A percentile compares a stretch with the other conserved stretches of the same genome.
phyloP scores from a whole-genome alignment of 768 basidiomycete species.

The Suillus plorans region DNA sequence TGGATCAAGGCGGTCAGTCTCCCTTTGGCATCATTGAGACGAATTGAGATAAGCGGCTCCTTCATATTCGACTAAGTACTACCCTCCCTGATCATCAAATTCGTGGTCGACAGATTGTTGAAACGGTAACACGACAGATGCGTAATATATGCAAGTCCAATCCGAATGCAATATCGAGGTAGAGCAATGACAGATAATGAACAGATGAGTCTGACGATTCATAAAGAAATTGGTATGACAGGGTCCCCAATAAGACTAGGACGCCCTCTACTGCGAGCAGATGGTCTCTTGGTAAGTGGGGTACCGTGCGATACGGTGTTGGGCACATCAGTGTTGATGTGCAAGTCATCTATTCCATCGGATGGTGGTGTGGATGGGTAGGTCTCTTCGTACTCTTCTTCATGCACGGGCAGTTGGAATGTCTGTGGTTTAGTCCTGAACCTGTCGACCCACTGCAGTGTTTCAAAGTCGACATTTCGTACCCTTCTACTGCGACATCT shows the following conservation, averaged over 20 bases:
- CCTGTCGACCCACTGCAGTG: slow-evolving; percentile 73
- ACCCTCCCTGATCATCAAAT: neutral
- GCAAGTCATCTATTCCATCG: slow-evolving; percentile 35
- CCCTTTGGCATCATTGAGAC: neutral
- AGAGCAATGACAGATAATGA: slow-evolving; percentile 2
- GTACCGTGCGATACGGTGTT: slow-evolving; percentile 32
- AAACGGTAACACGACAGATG: neutral
- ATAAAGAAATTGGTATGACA: slow-evolving; percentile 15
- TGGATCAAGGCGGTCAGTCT: neutral
- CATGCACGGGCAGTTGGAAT: slow-evolving; percentile 46
- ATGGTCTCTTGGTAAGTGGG: slow-evolving; percentile 68
- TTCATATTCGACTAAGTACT: neutral
- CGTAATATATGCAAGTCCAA: slow-evolving; percentile 6
- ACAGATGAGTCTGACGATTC: slow-evolving; percentile 3
- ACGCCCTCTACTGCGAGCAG: slow-evolving; percentile 54
- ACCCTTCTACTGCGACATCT: slow-evolving; percentile 56
- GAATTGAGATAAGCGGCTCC: neutral
- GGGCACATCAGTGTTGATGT: slow-evolving; percentile 38
- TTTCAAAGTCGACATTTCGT: slow-evolving; percentile 57
- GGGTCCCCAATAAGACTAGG: slow-evolving; percentile 42
- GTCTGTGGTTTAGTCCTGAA: slow-evolving; percentile 46
- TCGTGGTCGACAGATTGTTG: neutral
- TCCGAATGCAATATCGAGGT: slow-evolving; percentile 4
- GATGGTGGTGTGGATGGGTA: slow-evolving; percentile 33
- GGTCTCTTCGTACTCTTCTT: slow-evolving; percentile 35